phyloP scores from a whole-genome alignment of 768 basidiomycete genomes.

The Chiua virens region DNA sequence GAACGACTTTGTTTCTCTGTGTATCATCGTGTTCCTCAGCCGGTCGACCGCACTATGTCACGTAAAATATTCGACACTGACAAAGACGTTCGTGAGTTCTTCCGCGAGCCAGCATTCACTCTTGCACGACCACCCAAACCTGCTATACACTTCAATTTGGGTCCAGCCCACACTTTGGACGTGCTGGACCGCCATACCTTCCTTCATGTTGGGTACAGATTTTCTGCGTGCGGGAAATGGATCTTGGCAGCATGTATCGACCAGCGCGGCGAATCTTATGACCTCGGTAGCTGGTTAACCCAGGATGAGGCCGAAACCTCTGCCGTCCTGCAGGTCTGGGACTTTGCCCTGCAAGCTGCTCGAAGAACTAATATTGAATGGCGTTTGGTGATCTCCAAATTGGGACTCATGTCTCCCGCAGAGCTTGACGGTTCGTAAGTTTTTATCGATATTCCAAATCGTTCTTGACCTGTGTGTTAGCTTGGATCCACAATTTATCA shows the following conservation, averaged over 20 bases:
- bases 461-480: constrained; percentile 38
- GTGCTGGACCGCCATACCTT: constrained; percentile 59
- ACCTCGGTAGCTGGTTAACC: constrained; percentile 66
- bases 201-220: constrained; percentile 73
- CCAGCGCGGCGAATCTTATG: constrained; percentile 74
- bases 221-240: constrained; percentile 74
- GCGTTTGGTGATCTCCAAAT: constrained; percentile 71
- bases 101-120: constrained; percentile 66
- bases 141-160: constrained; percentile 39
- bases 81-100: constrained; percentile 44
- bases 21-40: constrained; percentile 68
- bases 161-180: constrained; percentile 44
- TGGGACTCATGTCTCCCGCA: constrained; percentile 54
- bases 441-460: neutral
- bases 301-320: constrained; percentile 47
- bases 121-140: constrained; percentile 48
- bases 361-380: constrained; percentile 74
- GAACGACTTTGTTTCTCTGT: constrained; percentile 59
- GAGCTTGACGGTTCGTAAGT: constrained; percentile 65
- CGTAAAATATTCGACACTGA: constrained; percentile 45
- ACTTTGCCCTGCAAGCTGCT: constrained; percentile 61
- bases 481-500: constrained; percentile 61
- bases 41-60: constrained; percentile 61
- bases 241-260: constrained; percentile 73
- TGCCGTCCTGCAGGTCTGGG: constrained; percentile 65